These are phyloP conservation scores for Arthrobotrys pseudoclavata DNA, from an alignment of 2,329 filamentous ascomycete species.

Conservation along the genomic window DNA sequence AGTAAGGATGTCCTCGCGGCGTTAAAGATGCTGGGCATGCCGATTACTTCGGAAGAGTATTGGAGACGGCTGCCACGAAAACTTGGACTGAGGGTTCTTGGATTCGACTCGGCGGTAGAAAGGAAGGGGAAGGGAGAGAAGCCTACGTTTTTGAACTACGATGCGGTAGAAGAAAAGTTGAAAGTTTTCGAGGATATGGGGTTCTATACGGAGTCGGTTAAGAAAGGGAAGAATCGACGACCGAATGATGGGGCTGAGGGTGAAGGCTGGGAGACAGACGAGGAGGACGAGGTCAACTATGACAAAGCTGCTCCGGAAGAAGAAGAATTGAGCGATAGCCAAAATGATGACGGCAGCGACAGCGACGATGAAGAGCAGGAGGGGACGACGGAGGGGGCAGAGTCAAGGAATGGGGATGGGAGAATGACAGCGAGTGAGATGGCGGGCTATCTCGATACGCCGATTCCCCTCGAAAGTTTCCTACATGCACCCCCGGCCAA, in stretches of 20 bases:
- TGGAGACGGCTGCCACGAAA: slow-evolving; percentile 44
- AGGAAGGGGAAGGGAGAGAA: slow-evolving; percentile 13
- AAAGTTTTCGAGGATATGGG: slow-evolving; percentile 44
- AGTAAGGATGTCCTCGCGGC: slow-evolving; percentile 35
- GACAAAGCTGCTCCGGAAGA: background rate
- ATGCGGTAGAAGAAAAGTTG: slow-evolving; percentile 44
- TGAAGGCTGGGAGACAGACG: slow-evolving; percentile 47
- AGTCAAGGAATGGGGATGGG: background rate
- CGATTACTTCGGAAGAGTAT: slow-evolving; percentile 55
- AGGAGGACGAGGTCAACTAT: slow-evolving; percentile 37
- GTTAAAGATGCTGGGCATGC: slow-evolving; percentile 53
- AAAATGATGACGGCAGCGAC: slow-evolving; percentile 12
- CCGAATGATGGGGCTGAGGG: background rate
- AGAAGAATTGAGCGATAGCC: slow-evolving; percentile 7
- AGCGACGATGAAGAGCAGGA: slow-evolving; percentile 6
- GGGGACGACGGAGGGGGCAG: background rate
- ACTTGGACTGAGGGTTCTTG: slow-evolving; percentile 34
- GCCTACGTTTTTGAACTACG: slow-evolving; percentile 36
- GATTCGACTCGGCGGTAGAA: background rate
- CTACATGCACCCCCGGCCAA: slow-evolving; percentile 13
- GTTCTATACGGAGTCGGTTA: slow-evolving; percentile 10
- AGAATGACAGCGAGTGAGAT: slow-evolving; percentile 24
- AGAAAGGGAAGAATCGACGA: background rate
- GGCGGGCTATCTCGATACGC: slow-evolving; percentile 42
- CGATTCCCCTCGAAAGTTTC: slow-evolving; percentile 43